These are phyloP conservation scores for Ophiocytium majus DNA, from an alignment of 352 stramenopile genomes.

Conservation along the genomic window DNA sequence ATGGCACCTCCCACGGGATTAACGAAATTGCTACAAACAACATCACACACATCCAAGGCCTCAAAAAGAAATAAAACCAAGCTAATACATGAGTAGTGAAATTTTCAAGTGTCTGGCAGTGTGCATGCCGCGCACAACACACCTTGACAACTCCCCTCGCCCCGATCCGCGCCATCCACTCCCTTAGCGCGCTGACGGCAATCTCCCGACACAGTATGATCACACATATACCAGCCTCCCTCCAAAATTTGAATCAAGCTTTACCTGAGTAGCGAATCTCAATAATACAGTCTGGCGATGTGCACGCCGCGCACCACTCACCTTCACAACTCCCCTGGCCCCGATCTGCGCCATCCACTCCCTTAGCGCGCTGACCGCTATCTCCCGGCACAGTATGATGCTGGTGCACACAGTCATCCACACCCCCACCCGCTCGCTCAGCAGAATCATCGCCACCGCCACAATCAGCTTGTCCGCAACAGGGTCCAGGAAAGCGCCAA, in stretches of 20 bases:
- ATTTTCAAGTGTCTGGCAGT: too few relatives aligned
- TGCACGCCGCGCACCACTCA: too few relatives aligned
- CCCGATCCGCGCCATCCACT: conserved; percentile 61
- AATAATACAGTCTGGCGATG: too few relatives aligned
- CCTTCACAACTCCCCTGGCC: conserved; percentile 55
- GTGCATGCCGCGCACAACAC: too few relatives aligned
- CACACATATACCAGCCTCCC: too few relatives aligned
- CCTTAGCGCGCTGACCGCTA: conserved; percentile 55
- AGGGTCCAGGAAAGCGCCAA: conserved; percentile 64
- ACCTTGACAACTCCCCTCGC: conserved; percentile 55
- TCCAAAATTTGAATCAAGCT: too few relatives aligned
- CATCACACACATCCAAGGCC: too few relatives aligned
- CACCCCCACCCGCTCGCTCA: conserved; percentile 46
- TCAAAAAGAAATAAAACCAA: too few relatives aligned
- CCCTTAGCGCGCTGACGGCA: conserved; percentile 54
- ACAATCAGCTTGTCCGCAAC: conserved; percentile 64
- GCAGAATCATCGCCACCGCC: conserved; percentile 56
- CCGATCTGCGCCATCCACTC: conserved; percentile 62
- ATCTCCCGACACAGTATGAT: conserved; percentile 58
- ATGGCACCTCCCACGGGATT: too few relatives aligned
- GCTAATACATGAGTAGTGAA: too few relatives aligned
- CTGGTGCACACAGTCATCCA: conserved; percentile 55
- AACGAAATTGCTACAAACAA: too few relatives aligned
- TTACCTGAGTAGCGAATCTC: too few relatives aligned
- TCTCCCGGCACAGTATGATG: conserved; percentile 57